These are phyloP conservation scores for Trichosporon sp. DNA, from an alignment of 1,284 basidiomycete genomes.

Conservation along the genomic window DNA sequence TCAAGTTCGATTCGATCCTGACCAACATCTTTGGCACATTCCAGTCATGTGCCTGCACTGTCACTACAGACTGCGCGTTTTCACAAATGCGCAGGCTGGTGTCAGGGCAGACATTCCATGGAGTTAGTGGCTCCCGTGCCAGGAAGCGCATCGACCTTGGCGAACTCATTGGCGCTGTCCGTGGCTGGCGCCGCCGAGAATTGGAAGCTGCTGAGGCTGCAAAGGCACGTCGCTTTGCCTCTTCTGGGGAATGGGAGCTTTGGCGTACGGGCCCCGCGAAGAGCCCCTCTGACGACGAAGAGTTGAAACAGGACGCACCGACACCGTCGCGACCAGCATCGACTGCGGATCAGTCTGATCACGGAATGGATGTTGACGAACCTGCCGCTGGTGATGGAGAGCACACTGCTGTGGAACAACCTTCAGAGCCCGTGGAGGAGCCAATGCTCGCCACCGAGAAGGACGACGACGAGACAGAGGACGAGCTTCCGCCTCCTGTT, in stretches of 20 bases:
- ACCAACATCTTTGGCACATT: constrained; percentile 73
- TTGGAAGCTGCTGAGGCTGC: constrained; percentile 46
- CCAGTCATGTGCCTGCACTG: constrained; percentile 74
- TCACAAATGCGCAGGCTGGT: constrained; percentile 69
- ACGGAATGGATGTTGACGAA: constrained; percentile 28
- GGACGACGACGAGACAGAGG: constrained; percentile 24
- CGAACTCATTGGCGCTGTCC: constrained; percentile 66
- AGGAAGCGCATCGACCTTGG: constrained; percentile 63
- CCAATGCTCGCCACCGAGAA: not conserved
- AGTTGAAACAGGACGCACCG: constrained; percentile 18
- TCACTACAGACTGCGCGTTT: constrained; percentile 67
- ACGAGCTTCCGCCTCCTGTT: constrained; percentile 6
- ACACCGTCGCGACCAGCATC: constrained; percentile 10
- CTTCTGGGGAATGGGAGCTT: constrained; percentile 32
- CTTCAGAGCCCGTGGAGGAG: not conserved
- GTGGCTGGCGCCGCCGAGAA: constrained; percentile 64
- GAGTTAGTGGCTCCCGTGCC: constrained; percentile 32
- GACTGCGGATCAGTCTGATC: constrained; percentile 20
- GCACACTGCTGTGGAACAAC: not conserved
- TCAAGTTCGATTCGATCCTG: constrained; percentile 70
- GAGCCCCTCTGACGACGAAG: constrained; percentile 17
- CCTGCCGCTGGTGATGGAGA: not conserved
- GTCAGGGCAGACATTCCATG: constrained; percentile 30
- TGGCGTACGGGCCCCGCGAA: constrained; percentile 29
- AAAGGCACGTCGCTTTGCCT: constrained; percentile 30